Percentiles rank a stretch among this genome's conserved stretches.
These are phyloP conservation scores for Glutinoglossum americanum DNA, from an alignment of 495 filamentous ascomycete genomes.

Conservation along the genomic window DNA sequence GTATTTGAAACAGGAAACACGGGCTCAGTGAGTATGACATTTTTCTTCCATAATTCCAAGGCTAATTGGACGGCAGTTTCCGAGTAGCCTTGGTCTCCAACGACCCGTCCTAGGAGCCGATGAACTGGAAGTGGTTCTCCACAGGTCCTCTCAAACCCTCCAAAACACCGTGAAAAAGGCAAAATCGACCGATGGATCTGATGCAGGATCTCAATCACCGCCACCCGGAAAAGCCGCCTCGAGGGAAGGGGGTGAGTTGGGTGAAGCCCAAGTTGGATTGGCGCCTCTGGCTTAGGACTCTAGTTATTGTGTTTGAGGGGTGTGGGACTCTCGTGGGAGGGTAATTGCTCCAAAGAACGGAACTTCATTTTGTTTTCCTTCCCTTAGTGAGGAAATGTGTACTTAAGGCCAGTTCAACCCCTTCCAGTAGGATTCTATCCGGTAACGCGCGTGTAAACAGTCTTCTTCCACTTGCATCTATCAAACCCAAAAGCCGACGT, in stretches of 20 bases:
- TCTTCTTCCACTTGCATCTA: neutral
- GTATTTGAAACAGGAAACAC: neutral
- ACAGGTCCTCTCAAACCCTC: neutral
- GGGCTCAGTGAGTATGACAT: neutral
- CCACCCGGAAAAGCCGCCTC: neutral
- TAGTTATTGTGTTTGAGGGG: neutral
- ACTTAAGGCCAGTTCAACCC: neutral
- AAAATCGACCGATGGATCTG: neutral
- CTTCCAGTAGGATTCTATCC: neutral
- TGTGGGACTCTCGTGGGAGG: neutral
- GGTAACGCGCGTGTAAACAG: neutral
- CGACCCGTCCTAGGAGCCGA: no score
- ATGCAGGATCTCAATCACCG: neutral
- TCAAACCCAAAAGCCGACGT: neutral
- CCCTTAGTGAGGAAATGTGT: neutral
- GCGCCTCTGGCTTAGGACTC: neutral
- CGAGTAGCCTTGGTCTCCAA: neutral
- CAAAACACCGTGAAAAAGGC: neutral
- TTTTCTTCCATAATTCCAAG: neutral
- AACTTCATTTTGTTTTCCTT: neutral
- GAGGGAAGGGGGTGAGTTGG: neutral
- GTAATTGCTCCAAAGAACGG: neutral
- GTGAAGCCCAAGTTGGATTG: neutral
- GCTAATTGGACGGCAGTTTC: neutral
- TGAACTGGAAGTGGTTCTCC: no score